phyloP scores from a whole-genome alignment of 2,329 filamentous ascomycete genomes.

The Hypoxylon sp. region DNA sequence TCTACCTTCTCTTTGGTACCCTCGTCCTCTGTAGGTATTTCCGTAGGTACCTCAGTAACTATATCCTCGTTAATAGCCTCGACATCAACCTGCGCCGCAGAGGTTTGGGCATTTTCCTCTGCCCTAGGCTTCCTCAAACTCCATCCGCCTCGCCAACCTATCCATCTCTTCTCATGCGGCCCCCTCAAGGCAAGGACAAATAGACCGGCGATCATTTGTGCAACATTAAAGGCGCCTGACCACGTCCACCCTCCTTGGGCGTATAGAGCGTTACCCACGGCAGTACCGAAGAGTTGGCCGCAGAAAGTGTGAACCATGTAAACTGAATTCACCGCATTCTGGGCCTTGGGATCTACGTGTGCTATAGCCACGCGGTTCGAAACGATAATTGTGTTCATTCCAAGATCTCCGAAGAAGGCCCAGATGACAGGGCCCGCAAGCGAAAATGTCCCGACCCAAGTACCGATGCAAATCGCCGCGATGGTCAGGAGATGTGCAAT shows the following conservation, averaged over 20 bases:
- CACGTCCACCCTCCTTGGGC: slow-evolving; percentile 51
- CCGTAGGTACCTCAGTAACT: slow-evolving; percentile 12
- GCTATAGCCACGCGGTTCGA: slow-evolving; percentile 52
- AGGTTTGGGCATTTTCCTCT: slow-evolving; percentile 19
- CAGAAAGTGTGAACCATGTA: slow-evolving; percentile 54
- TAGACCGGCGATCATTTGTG: slow-evolving; percentile 47
- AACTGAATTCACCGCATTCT: slow-evolving; percentile 55
- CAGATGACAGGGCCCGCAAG: slow-evolving; percentile 52
- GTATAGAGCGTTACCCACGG: slow-evolving; percentile 51
- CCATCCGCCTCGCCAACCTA: slow-evolving; percentile 53
- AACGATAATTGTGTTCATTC: slow-evolving; percentile 51
- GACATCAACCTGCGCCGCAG: slow-evolving; percentile 10
- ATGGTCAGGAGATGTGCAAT: slow-evolving; percentile 43
- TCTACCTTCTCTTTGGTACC: slow-evolving; percentile 9
- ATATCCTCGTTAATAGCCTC: slow-evolving; percentile 27
- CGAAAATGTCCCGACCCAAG: slow-evolving; percentile 52
- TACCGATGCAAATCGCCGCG: slow-evolving; percentile 46
- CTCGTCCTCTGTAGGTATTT: slow-evolving; percentile 29
- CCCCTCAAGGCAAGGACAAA: slow-evolving; percentile 44
- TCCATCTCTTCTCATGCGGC: slow-evolving; percentile 51
- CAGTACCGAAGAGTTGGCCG: slow-evolving; percentile 53
- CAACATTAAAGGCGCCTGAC: slow-evolving; percentile 51
- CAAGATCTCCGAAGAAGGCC: slow-evolving; percentile 52
- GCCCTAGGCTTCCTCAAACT: slow-evolving; percentile 40
- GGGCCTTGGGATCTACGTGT: slow-evolving; percentile 48